Conservation (phyloP, 1,284 basidiomycete species). For the Fomitopsis betulina region DNA sequence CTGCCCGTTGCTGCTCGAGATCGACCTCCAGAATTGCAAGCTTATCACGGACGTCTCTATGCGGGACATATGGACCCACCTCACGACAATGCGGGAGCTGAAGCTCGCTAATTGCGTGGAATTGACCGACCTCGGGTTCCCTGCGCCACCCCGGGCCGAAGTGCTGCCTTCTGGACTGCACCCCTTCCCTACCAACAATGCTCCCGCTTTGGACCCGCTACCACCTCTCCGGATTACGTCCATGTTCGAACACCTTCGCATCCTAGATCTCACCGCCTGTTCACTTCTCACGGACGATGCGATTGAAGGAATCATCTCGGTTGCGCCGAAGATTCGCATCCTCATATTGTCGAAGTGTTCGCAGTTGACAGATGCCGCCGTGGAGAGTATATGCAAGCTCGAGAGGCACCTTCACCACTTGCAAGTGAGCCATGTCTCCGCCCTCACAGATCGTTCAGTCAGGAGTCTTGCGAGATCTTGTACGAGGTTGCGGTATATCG, state of each 20-base stretch:
- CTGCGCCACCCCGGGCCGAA: slow-evolving; percentile 50
- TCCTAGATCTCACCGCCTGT: slow-evolving; percentile 90
- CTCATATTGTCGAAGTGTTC: slow-evolving; percentile 91
- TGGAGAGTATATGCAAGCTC: slow-evolving; percentile 83
- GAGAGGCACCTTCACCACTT: slow-evolving; percentile 94
- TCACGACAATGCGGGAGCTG: slow-evolving; percentile 86
- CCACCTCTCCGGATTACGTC: slow-evolving; percentile 59
- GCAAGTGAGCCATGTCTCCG: slow-evolving; percentile 88
- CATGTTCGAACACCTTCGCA: slow-evolving; percentile 78
- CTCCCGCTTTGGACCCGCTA: slow-evolving; percentile 35
- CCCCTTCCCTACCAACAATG: slow-evolving; percentile 40
- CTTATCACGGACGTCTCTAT: slow-evolving; percentile 76
- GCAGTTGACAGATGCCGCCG: slow-evolving; percentile 79
- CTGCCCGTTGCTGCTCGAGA: slow-evolving; percentile 89
- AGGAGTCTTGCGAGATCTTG: slow-evolving; percentile 82
- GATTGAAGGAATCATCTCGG: slow-evolving; percentile 84
- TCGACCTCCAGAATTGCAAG: slow-evolving; percentile 87
- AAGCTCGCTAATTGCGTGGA: slow-evolving; percentile 77
- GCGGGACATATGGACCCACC: slow-evolving; percentile 82
- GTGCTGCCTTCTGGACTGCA: slow-evolving; percentile 32
- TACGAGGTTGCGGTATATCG: slow-evolving; percentile 93
- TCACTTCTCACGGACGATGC: slow-evolving; percentile 81
- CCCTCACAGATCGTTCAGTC: slow-evolving; percentile 90
- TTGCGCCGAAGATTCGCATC: slow-evolving; percentile 89
- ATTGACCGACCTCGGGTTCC: slow-evolving; percentile 87